Percentiles rank a stretch among this genome's conserved stretches.
phyloP scores from a whole-genome alignment of 768 basidiomycete species.

The Kwoniella pini region DNA sequence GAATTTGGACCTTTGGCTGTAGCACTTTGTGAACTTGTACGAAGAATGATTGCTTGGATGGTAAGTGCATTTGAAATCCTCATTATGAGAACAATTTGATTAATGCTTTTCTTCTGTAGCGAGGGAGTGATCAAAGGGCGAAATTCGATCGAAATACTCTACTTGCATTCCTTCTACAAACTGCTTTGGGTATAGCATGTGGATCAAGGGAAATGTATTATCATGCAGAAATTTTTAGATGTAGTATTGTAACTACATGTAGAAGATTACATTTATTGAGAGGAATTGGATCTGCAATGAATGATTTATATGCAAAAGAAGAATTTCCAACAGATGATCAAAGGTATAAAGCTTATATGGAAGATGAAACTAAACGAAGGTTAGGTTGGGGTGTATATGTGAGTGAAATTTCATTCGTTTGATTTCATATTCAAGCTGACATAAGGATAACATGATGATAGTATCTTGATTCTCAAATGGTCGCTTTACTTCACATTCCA shows the following conservation, averaged over 20 bases:
- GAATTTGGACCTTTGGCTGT: conserved; percentile 44
- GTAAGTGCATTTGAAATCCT: conserved; percentile 23
- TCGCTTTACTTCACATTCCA: conserved; percentile 30
- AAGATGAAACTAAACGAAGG: conserved; percentile 41
- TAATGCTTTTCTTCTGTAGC: conserved; percentile 18
- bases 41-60: conserved; percentile 47
- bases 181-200: conserved; percentile 36
- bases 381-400: conserved; percentile 49
- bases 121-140: conserved; percentile 45
- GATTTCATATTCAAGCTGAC: background rate
- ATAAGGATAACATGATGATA: background rate
- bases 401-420: conserved; percentile 18
- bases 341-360: conserved; percentile 33
- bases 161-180: conserved; percentile 36
- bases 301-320: conserved; percentile 27
- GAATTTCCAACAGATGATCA: conserved; percentile 23
- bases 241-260: conserved; percentile 39
- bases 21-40: conserved; percentile 42
- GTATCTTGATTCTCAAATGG: conserved; percentile 41
- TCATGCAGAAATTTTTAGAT: conserved; percentile 44
- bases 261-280: conserved; percentile 41
- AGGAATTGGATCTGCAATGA: conserved; percentile 24
- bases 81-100: background rate
- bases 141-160: conserved; percentile 43
- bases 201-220: conserved; percentile 48